phyloP scores from a whole-genome alignment of 2,329 filamentous ascomycete genomes.

The Sphaceloma murrayae region DNA sequence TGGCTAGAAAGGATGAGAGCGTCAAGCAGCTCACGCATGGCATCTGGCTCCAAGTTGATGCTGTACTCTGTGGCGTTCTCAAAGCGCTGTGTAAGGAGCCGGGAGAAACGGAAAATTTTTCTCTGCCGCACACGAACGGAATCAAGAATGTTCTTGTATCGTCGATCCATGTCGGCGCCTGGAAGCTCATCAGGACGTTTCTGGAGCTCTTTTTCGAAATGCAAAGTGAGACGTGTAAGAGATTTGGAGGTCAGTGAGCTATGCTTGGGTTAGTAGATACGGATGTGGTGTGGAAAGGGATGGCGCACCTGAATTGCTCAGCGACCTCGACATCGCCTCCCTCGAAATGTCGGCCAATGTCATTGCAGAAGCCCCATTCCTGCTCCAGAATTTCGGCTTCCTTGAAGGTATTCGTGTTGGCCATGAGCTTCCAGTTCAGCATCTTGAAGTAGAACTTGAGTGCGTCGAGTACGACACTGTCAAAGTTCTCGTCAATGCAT shows the following conservation, averaged over 20 bases:
- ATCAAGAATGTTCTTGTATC: constrained; percentile 90
- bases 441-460: constrained; percentile 98
- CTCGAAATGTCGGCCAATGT: constrained; percentile 82
- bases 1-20: constrained; percentile 73
- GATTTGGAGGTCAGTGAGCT: constrained; percentile 85
- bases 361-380: constrained; percentile 96
- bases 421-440: constrained; percentile 93
- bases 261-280: constrained; percentile 24
- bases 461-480: constrained; percentile 81
- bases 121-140: constrained; percentile 92
- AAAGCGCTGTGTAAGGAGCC: constrained; percentile 83
- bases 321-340: constrained; percentile 93
- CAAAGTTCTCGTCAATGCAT: constrained; percentile 94
- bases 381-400: constrained; percentile 95
- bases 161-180: constrained; percentile 78
- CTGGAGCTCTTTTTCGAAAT: constrained; percentile 86
- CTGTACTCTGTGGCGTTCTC: constrained; percentile 96
- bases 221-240: constrained; percentile 73
- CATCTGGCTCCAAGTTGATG: constrained; percentile 60
- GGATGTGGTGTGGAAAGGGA: neutral
- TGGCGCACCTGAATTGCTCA: constrained; percentile 71
- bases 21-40: constrained; percentile 68
- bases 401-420: constrained; percentile 98
- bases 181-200: constrained; percentile 73
- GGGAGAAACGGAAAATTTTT: constrained; percentile 91